Base-by-base conservation (phyloP, 495 filamentous ascomycete genomes). In the Lasiosphaeria hispida region DNA sequence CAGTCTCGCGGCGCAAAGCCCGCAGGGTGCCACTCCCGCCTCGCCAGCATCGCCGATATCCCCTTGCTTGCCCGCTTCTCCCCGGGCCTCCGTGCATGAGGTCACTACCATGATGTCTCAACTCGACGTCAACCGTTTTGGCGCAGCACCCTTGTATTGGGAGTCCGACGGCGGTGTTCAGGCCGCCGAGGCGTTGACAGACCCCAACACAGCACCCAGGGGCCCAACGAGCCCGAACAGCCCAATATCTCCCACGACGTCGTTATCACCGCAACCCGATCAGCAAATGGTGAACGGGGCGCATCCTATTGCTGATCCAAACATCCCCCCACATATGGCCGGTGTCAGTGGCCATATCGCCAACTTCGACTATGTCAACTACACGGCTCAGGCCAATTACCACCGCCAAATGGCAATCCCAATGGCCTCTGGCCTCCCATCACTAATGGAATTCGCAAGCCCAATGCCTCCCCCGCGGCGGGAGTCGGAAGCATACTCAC, bases 141-240 rank as follows among this genome's bases (percentile, higher is more conserved):
- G 66, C 55, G 69, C 62, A 13, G 58, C 60, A 5, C 66, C 65
- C 14, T 39, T 70, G 5, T 72, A 62, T 37, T 67, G 61, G 7
- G 39, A 63, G 34, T 72, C 69, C 4, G 69, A 72, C 42, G 69
- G 69, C 17, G 69, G 69, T 10, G 66, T 65, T 11, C 61, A 65
- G 35, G 62, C 69, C n/a, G 69, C 69, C 44, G 66, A 69, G 43
- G 60, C 66, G 8, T 53, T 72, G 6, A 66, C 64, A 0, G 69
- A 70, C 18, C 60, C 60, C 30, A 51, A 67, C 48, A 37, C 48
- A 7, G 61, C 38, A 15, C 62, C 58, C 9, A 34, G 49, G 34
- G 15, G 10, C 49, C 17, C 34, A 38, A 19, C 36, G 10, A 45
- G 33, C 39, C 44, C 11, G n/a, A 47, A 19, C 42, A 41, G 17